These are phyloP conservation scores for Paecilomyces fulvus DNA, from an alignment of 2,329 filamentous ascomycete species.

Conservation along the genomic window DNA sequence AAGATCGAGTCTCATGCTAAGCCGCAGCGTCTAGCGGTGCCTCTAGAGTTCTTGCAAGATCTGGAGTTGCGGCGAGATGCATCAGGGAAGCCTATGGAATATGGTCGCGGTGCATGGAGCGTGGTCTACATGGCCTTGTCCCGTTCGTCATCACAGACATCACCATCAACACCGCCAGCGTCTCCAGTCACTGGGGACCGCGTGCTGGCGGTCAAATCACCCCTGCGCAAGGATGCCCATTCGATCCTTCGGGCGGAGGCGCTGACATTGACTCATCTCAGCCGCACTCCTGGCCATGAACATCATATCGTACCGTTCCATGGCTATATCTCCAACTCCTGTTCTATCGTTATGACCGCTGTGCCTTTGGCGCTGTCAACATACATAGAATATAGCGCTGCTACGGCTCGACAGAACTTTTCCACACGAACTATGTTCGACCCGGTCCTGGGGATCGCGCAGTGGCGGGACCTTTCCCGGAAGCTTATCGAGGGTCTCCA, in stretches of 20 bases:
- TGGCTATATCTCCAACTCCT: conserved; percentile 30
- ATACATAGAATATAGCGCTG: conserved; percentile 31
- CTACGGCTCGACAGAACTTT: conserved; percentile 17
- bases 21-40: conserved; percentile 1
- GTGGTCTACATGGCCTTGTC: conserved; percentile 37
- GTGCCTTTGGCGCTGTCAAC: conserved; percentile 34
- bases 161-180: conserved; percentile 23
- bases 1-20: not conserved
- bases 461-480: conserved; percentile 34
- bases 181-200: conserved; percentile 24
- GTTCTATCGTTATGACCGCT: conserved; percentile 38
- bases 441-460: conserved; percentile 32
- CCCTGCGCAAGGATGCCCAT: conserved; percentile 31
- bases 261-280: conserved; percentile 31
- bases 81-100: conserved; percentile 25
- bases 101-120: conserved; percentile 41
- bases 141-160: conserved; percentile 5
- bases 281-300: conserved; percentile 21
- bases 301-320: conserved; percentile 37
- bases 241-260: conserved; percentile 36
- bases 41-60: conserved; percentile 24
- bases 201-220: conserved; percentile 38
- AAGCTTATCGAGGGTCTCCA: conserved; percentile 33
- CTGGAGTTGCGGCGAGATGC: conserved; percentile 22
- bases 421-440: conserved; percentile 38